Base-by-base conservation (phyloP, 164 flowering plant species). In the Euptelea pleiosperma region DNA sequence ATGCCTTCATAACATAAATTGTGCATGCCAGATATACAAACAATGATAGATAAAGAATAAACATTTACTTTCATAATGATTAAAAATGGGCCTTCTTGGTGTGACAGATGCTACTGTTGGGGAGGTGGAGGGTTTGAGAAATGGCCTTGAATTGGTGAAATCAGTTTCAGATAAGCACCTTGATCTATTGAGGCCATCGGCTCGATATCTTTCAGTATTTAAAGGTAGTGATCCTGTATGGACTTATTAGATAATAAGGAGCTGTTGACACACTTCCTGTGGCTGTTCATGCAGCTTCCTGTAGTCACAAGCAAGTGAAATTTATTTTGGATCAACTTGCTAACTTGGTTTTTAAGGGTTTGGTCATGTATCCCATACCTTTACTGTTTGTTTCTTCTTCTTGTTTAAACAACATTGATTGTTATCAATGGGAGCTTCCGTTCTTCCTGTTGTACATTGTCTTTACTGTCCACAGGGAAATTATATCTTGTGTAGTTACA, bases 111-210 rank as follows among this genome's bases (percentile, higher is more conserved):
- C 74, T 64, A 56, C 69, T 39, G 44, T 60, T 25, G 82, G 70
- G 57, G 82, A 79, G 65, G 57, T 70, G 55, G 73, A 64, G 54
- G 62, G 70, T 65, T 52, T 72, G 48, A 78, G 72, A 63, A 77
- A 67, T 60, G 79, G 67, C 31, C 49, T 78, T 64, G 87, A 85
- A 69, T 49, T 85, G 79, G 82, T 64, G 46, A 81, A 57, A 74
- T 59, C 84, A 39, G 78, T 57, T 60, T 70, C 91, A 34, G 85
- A 76, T 45, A 84, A 82, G 77, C 84, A 77, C 66, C 63, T 55
- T 63, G 83, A 85, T 64, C 85, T 84, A 63, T 71, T 77, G 75
- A 84, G 88, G 72, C 86, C 90, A 41, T 70, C 86, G 16, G 81
- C 86, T 61, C 85, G 90, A 54, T 63, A 74, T 64, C 66, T 62